Conservation (phyloP, 176 grass and related monocot genomes). For the Carex pumila region DNA sequence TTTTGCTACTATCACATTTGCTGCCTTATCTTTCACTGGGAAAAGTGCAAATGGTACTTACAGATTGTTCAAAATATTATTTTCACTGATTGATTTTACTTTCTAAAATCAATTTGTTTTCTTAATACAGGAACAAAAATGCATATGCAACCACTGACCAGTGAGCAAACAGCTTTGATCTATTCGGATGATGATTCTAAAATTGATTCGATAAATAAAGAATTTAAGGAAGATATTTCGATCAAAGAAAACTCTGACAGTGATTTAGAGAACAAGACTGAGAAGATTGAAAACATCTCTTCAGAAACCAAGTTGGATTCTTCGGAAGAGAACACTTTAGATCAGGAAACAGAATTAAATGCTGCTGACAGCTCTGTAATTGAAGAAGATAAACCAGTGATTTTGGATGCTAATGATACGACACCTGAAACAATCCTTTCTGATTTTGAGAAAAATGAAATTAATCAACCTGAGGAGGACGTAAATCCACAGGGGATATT, state of each 20-base stretch:
- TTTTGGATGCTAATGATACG: slow-evolving; percentile 7
- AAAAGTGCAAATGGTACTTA: slow-evolving; percentile 35
- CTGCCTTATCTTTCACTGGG: slow-evolving; percentile 37
- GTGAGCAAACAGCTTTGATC: slow-evolving; percentile 5
- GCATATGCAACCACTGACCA: slow-evolving; percentile 31
- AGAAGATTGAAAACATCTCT: neutral
- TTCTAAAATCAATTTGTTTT: neutral
- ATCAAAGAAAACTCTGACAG: neutral
- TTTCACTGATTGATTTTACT: neutral
- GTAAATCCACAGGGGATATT: slow-evolving; percentile 24
- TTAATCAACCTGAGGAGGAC: slow-evolving; percentile 24
- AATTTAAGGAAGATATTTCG: slow-evolving; percentile 12
- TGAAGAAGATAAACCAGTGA: slow-evolving; percentile 14
- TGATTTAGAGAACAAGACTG: slow-evolving; percentile 11
- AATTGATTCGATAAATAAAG: slow-evolving; percentile 3
- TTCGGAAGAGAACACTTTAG: neutral
- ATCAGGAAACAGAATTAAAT: slow-evolving; percentile 1
- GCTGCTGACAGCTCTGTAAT: neutral
- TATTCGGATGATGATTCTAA: slow-evolving; percentile 9
- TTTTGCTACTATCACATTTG: slow-evolving; percentile 51
- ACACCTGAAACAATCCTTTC: neutral
- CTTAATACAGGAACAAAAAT: slow-evolving; percentile 33
- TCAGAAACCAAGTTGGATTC: slow-evolving; percentile 13
- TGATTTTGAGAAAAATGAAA: neutral
- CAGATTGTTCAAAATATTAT: neutral